Conservation (phyloP, 2,329 filamentous ascomycete genomes). For the Xylariaceae sp. region DNA sequence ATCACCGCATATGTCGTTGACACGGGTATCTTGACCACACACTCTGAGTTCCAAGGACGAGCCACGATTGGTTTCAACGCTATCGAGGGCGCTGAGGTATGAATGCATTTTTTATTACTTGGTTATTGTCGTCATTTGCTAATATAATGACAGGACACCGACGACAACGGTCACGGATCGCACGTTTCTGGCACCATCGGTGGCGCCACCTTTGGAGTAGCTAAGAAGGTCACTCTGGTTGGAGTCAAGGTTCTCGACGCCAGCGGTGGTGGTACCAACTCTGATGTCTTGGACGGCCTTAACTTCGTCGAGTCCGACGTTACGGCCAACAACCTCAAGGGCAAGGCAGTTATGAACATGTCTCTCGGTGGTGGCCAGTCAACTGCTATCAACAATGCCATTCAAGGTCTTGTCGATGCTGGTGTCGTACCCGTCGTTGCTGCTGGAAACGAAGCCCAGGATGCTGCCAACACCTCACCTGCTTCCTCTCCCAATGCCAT, state of each 20-base stretch:
- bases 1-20: conserved; percentile 62
- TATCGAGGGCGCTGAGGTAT: conserved; percentile 38
- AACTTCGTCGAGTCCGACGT: conserved; percentile 50
- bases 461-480: conserved; percentile 48
- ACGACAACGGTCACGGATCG: conserved; percentile 60
- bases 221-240: conserved; percentile 52
- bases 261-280: conserved; percentile 42
- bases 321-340: conserved; percentile 33
- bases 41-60: conserved; percentile 53
- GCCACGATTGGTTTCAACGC: conserved; percentile 51
- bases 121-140: conserved; percentile 6
- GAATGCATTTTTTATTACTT: conserved; percentile 8
- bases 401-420: conserved; percentile 42
- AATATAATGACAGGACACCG: conserved; percentile 37
- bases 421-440: conserved; percentile 57
- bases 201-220: conserved; percentile 57
- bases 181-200: conserved; percentile 62
- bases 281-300: conserved; percentile 55
- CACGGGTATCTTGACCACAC: conserved; percentile 55
- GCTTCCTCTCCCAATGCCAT: conserved; percentile 53
- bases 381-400: conserved; percentile 50
- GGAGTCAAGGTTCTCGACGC: conserved; percentile 60
- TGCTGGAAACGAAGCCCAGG: conserved; percentile 53
- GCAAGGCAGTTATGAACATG: conserved; percentile 61
- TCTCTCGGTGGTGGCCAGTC: conserved; percentile 50